Base-by-base conservation (phyloP, 129 eudicot species). In the Glebionis coronaria region DNA sequence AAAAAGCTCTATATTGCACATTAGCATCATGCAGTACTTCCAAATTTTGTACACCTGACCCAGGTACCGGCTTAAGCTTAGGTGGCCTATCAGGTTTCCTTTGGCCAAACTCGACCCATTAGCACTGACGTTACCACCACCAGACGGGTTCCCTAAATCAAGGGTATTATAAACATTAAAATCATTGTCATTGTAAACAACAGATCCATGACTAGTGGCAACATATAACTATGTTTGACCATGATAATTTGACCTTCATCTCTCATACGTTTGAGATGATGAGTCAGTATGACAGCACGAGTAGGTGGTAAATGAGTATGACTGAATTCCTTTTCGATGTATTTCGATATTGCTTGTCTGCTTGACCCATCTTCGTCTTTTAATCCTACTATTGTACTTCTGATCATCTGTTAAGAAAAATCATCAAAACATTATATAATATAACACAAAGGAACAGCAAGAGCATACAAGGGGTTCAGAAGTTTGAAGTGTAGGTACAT, bases 361-460 rank as follows among this genome's bases (percentile, higher is more conserved):
- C 98, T 92, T n/a, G 98, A 92, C 16, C 98, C 98, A 16, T 82
- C 79, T 44, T 16, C 83, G 63, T 86, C 96, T 31, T 80, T 86
- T 67, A 89, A 14, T 61, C 78, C 91, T 60, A 72, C 12, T 19
- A 92, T 85, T 29, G 98, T 96, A 4, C 75, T 83, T 20, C 56
- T 67, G 61, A 92, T 88, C 98, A 92, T 88, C 98, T 88, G 74
- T 12, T n/a, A n/a, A n/a, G n/a, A n/a, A n/a, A n/a, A n/a, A n/a
- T n/a, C n/a, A n/a, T n/a, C n/a, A n/a, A n/a, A n/a, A n/a, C n/a
- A n/a, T n/a, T n/a, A n/a, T n/a, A n/a, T n/a, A n/a, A n/a, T n/a
- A n/a, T n/a, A n/a, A n/a, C n/a, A n/a, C n/a, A n/a, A n/a, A n/a
- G n/a, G n/a, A n/a, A n/a, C n/a, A n/a, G n/a, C n/a, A n/a, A n/a